Evolutionary conservation across 2,329 filamentous ascomycete species (phyloP), one percentile per base, ranked within the genome.

Genomic region (Neoascochyta sp.): DNA sequence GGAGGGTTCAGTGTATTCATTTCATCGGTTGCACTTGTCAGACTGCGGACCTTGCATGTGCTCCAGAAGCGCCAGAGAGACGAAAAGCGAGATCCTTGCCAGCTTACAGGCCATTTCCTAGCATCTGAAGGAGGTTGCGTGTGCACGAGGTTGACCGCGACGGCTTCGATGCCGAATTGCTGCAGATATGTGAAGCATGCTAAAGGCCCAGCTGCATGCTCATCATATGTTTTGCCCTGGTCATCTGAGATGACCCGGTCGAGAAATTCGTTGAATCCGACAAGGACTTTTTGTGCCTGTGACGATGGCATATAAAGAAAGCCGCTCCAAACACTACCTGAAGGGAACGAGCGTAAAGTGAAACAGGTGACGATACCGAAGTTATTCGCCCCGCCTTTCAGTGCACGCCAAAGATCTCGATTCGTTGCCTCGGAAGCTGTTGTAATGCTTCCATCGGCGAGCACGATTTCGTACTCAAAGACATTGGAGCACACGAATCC

Each of bases 111-210:
- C 58, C 54, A 65, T 34, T 47, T 43, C 0, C 41, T 43, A n/a
- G 37, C 32, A 11, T 41, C 40, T 14, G 44, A 29, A 3, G 22
- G 19, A 7, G 22, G 11, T 12, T 23, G 43, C 14, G 55, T 64
- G 39, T 79, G 65, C 23, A 74, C 46, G 2, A 72, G 34, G 10
- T 65, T 62, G 2, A 66, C 23, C 16, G 27, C 27, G 1, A 68
- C 67, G 14, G 69, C 65, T 45, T 76, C 10, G 65, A 68, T 2
- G 10, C 70, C 75, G 0, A 75, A 75, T 47, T 75, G 77, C 41
- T 81, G 76, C 3, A 68, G 60, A 52, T 79, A 77, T 47, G 78
- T 63, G 38, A 71, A 66, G 11, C 73, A 75, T 34, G 76, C 76
- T 43, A 77, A 65, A 16, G 68, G 67, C 4, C 71, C 54, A 3